Conservation (phyloP, 2,329 filamentous ascomycete species). For the Pezicula rhizophila region DNA sequence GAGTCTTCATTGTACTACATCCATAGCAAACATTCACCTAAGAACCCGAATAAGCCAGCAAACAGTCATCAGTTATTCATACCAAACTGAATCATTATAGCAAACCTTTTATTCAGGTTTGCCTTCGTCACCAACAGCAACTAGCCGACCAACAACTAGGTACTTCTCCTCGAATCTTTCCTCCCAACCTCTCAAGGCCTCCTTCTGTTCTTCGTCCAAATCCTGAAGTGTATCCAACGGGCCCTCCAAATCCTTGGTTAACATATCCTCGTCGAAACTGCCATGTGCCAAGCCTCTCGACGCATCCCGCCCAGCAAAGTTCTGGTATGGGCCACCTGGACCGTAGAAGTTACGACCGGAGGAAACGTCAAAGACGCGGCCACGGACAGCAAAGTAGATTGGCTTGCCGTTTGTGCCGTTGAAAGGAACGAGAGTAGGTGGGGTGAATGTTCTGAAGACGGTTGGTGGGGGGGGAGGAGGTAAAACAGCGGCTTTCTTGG, state of each 20-base stretch:
- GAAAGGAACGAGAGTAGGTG: constrained; percentile 75
- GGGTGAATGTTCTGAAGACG: constrained; percentile 67
- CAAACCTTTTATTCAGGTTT: constrained; percentile 20
- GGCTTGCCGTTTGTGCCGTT: constrained; percentile 69
- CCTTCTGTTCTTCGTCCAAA: constrained; percentile 68
- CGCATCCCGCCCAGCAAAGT: constrained; percentile 92
- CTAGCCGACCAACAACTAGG: constrained; percentile 82
- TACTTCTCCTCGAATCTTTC: constrained; percentile 93
- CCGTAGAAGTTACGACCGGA: constrained; percentile 91
- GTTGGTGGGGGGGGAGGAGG: constrained; percentile 49
- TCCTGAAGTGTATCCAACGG: constrained; percentile 73
- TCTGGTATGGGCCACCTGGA: constrained; percentile 88
- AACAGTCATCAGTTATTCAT: no score
- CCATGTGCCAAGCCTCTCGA: constrained; percentile 81
- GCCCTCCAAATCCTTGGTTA: constrained; percentile 83
- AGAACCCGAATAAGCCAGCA: no score
- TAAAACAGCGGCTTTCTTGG: constrained; percentile 39
- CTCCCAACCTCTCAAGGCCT: constrained; percentile 86
- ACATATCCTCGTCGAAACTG: constrained; percentile 91
- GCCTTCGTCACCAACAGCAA: constrained; percentile 54
- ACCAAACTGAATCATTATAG: no score
- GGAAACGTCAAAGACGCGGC: constrained; percentile 85
- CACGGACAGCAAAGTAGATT: constrained; percentile 87
- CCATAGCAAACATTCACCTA: no score
- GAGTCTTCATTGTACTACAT: no score